These are phyloP conservation scores for Cenococcum geophilum DNA, from an alignment of 495 filamentous ascomycete genomes.

Conservation along the genomic window DNA sequence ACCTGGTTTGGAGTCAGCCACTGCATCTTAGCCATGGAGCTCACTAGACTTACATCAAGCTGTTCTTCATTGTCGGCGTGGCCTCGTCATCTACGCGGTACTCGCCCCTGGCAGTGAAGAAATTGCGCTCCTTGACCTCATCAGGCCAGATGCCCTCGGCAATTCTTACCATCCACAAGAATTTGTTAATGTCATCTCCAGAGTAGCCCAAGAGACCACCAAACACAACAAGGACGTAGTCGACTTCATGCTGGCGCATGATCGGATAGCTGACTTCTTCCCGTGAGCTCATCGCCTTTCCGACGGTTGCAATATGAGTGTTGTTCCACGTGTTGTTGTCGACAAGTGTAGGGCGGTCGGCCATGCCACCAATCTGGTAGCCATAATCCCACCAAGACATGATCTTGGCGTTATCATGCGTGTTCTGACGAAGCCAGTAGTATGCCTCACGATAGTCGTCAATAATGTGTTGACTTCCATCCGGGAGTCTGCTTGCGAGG, in stretches of 20 bases:
- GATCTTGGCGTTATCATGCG: constrained; percentile 87
- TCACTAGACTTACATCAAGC: constrained; percentile 72
- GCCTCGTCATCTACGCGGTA: constrained; percentile 92
- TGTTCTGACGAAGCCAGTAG: constrained; percentile 99
- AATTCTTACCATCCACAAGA: constrained; percentile 99
- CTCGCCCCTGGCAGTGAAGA: constrained; percentile 91
- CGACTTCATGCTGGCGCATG: constrained; percentile 94
- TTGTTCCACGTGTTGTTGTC: constrained; percentile 99
- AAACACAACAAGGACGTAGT: constrained; percentile 96
- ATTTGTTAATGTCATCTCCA: constrained; percentile 99
- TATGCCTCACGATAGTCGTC: constrained; percentile 99
- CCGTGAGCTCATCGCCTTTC: constrained; percentile 96
- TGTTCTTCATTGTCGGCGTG: constrained; percentile 98
- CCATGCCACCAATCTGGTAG: constrained; percentile 99
- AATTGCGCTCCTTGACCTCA: constrained; percentile 94
- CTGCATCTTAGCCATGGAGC: constrained; percentile 7
- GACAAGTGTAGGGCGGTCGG: constrained; percentile 91
- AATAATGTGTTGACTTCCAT: constrained; percentile 97
- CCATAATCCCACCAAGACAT: constrained; percentile 99
- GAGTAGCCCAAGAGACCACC: constrained; percentile 95
- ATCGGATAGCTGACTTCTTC: constrained; percentile 99
- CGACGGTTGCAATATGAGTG: constrained; percentile 98
- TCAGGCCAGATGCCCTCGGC: constrained; percentile 99
- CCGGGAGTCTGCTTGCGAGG: constrained; percentile 81
- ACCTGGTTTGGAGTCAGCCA: constrained; percentile 58